These are phyloP conservation scores for Daldinia caldariorum DNA, from an alignment of 495 filamentous ascomycete species.

Conservation along the genomic window DNA sequence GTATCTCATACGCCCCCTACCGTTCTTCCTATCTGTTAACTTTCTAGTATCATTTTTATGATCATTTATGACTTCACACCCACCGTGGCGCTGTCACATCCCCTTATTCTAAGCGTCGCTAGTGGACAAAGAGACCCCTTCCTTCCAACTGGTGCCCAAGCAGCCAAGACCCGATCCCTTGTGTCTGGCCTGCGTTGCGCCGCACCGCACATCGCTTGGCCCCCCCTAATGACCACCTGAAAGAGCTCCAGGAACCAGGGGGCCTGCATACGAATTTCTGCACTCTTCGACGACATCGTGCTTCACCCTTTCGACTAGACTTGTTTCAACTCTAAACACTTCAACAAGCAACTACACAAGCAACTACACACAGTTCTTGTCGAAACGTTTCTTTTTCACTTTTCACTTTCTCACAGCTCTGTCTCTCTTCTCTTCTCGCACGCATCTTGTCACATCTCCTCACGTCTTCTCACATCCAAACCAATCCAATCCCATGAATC, in stretches of 20 bases:
- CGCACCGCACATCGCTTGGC: slow-evolving; percentile 35
- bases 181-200: slow-evolving; percentile 38
- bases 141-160: slow-evolving; percentile 35
- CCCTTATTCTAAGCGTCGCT: slow-evolving; percentile 26
- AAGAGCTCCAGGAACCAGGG: slow-evolving; percentile 34
- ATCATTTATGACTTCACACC: slow-evolving; percentile 16
- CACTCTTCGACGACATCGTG: slow-evolving; percentile 42
- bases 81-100: slow-evolving; percentile 21
- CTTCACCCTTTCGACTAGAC: slow-evolving; percentile 37
- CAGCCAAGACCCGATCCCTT: slow-evolving; percentile 38
- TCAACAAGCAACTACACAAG: slow-evolving; percentile 23
- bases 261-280: slow-evolving; percentile 39
- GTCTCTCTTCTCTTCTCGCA: no score
- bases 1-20: slow-evolving; percentile 16
- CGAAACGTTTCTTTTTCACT: slow-evolving; percentile 19
- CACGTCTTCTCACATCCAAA: background rate
- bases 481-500: slow-evolving; percentile 8
- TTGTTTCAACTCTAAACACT: slow-evolving; percentile 40
- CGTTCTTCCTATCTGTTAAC: no score
- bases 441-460: background rate
- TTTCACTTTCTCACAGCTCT: background rate
- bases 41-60: background rate
- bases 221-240: slow-evolving; percentile 29
- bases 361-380: slow-evolving; percentile 22
- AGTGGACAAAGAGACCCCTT: slow-evolving; percentile 33